A percentile compares a stretch with the other conserved stretches of the same genome.
phyloP scores from a whole-genome alignment of 106 monocot species.

The Ottelia alismoides region DNA sequence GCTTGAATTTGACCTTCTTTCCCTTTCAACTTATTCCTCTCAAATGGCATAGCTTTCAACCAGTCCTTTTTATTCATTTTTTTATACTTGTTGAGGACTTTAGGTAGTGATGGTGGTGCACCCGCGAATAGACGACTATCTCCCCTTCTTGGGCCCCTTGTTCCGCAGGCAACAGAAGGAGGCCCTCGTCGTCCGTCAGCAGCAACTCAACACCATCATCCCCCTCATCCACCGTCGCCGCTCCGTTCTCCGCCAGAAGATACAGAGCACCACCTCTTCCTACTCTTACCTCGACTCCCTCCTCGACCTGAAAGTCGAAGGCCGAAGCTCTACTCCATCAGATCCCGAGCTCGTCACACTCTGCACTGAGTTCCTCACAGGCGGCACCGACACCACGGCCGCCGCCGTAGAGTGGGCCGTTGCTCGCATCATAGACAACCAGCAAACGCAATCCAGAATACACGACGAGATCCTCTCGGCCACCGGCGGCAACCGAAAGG shows the following conservation, averaged over 20 bases:
- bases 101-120: constrained; percentile 47
- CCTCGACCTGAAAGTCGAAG: constrained; percentile 63
- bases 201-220: constrained; percentile 38
- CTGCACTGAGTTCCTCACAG: constrained; percentile 80
- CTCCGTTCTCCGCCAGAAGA: constrained; percentile 20
- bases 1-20: no score
- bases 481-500: no score
- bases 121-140: constrained; percentile 71
- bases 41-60: no score
- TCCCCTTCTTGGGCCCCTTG: constrained; percentile 64
- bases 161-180: constrained; percentile 37
- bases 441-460: no score
- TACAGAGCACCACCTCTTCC: constrained; percentile 2
- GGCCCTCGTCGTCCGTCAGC: constrained; percentile 29
- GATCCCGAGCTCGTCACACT: constrained; percentile 66
- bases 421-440: constrained; percentile 57
- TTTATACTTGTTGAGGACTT: no score
- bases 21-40: no score
- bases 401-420: constrained; percentile 87
- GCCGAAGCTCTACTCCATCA: constrained; percentile 25
- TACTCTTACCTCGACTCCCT: constrained; percentile 91
- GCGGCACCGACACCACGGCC: constrained; percentile 90
- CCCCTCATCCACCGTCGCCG: constrained; percentile 52
- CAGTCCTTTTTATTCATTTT: no score
- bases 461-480: no score